These are phyloP conservation scores for Pseudogymnoascus sp. DNA, from an alignment of 2,329 filamentous ascomycete genomes.

Conservation along the genomic window DNA sequence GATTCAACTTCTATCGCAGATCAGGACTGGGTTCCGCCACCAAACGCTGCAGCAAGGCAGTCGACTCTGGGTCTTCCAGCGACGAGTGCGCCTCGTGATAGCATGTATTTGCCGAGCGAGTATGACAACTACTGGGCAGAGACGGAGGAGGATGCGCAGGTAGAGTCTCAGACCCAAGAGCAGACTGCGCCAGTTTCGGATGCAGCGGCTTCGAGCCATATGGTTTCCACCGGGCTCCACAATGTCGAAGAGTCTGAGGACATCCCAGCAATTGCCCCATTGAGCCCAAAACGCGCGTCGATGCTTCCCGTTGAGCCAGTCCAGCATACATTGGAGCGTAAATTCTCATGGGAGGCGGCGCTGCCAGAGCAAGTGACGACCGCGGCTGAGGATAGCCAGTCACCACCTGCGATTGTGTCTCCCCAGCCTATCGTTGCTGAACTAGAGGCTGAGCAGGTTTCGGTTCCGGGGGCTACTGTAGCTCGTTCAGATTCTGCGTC, in stretches of 20 bases:
- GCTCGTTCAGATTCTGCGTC: background rate
- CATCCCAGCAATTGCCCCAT: slow-evolving; percentile 17
- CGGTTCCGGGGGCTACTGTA: background rate
- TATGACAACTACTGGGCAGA: slow-evolving; percentile 62
- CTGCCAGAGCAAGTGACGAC: slow-evolving; percentile 19
- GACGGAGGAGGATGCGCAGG: slow-evolving; percentile 32
- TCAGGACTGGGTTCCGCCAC: slow-evolving; percentile 12
- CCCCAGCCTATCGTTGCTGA: background rate
- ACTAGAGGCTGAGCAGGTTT: no score
- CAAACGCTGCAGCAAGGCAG: slow-evolving; percentile 12
- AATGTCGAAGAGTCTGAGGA: background rate
- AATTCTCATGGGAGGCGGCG: slow-evolving; percentile 40
- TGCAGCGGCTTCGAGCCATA: background rate
- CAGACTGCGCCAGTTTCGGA: background rate
- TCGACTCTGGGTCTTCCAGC: background rate
- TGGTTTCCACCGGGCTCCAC: background rate
- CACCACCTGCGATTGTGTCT: background rate
- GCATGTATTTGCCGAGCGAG: slow-evolving; percentile 56
- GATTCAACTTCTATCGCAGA: slow-evolving; percentile 26
- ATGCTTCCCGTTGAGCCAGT: slow-evolving; percentile 10
- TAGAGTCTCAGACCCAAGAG: slow-evolving; percentile 8
- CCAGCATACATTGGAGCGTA: slow-evolving; percentile 17
- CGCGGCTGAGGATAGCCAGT: background rate
- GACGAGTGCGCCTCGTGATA: slow-evolving; percentile 38
- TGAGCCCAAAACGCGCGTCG: slow-evolving; percentile 14